These are phyloP conservation scores for Pyricularia grisea DNA, from an alignment of 2,329 filamentous ascomycete genomes.

Conservation along the genomic window DNA sequence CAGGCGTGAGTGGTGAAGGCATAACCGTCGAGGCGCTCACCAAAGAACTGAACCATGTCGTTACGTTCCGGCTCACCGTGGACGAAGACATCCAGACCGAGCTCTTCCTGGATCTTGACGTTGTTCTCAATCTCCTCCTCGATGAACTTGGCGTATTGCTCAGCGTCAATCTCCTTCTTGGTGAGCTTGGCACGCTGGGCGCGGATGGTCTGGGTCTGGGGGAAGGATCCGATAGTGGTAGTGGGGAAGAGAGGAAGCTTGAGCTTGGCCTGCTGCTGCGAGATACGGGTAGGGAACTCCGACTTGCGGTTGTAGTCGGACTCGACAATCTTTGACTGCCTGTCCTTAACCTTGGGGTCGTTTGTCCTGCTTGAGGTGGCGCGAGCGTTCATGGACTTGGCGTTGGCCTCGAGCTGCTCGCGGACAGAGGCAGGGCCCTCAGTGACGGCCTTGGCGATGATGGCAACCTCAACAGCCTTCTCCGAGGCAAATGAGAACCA, in stretches of 20 bases:
- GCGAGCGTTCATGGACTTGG: conserved; percentile 85
- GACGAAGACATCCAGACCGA: conserved; percentile 92
- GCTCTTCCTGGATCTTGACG: conserved; percentile 95
- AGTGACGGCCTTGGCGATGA: conserved; percentile 95
- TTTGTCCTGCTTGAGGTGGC: conserved; percentile 92
- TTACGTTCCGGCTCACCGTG: conserved; percentile 99
- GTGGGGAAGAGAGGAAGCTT: conserved; percentile 96
- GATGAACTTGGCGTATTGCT: conserved; percentile 97
- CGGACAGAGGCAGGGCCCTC: conserved; percentile 81
- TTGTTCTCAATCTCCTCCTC: conserved; percentile 96
- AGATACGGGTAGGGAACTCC: conserved; percentile 74
- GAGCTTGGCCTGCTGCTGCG: conserved; percentile 83
- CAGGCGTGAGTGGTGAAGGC: conserved; percentile 98
- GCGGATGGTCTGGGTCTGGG: conserved; percentile 98
- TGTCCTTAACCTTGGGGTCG: conserved; percentile 93
- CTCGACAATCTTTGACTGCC: conserved; percentile 77
- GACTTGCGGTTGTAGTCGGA: conserved; percentile 91
- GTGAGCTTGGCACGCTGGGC: conserved; percentile 95
- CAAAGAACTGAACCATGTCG: conserved; percentile 99
- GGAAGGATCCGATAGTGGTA: conserved; percentile 98
- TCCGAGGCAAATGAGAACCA: conserved; percentile 98
- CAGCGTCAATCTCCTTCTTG: conserved; percentile 90
- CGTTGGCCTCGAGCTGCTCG: conserved; percentile 90
- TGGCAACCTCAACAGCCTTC: conserved; percentile 83
- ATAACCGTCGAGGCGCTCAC: conserved; percentile 93